These are phyloP conservation scores for Colletotrichum graminicola DNA, from an alignment of 2,329 filamentous ascomycete genomes.

Conservation along the genomic window DNA sequence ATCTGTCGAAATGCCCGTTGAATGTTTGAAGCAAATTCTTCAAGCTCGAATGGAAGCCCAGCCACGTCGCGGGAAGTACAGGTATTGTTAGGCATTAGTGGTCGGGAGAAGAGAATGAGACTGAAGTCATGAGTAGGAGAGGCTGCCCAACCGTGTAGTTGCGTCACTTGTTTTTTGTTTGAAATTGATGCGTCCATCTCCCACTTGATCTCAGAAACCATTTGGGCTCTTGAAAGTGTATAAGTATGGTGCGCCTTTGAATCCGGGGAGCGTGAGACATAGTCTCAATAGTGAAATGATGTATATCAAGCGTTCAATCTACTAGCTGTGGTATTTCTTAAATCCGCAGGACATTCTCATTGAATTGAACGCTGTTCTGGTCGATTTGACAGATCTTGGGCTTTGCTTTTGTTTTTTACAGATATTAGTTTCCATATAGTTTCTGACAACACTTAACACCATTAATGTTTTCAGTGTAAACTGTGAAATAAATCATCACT, in stretches of 20 bases:
- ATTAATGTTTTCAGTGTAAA: rapidly evolving
- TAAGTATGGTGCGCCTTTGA: neutral
- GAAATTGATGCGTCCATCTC: neutral
- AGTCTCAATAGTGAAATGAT: neutral
- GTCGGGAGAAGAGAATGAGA: neutral
- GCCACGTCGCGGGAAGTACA: neutral
- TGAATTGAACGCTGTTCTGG: rapidly evolving
- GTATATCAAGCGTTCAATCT: neutral
- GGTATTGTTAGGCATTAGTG: neutral
- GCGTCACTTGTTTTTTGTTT: neutral
- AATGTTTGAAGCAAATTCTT: neutral
- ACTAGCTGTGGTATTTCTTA: too few relatives aligned
- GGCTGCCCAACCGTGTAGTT: too few relatives aligned
- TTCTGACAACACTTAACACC: neutral
- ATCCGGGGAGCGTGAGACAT: neutral
- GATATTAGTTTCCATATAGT: rapidly evolving
- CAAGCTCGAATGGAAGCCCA: neutral
- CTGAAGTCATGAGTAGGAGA: neutral
- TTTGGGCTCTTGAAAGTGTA: neutral
- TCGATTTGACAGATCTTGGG: neutral
- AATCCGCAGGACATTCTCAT: too few relatives aligned
- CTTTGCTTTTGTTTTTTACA: neutral
- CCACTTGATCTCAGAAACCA: neutral
- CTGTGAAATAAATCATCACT: rapidly evolving
- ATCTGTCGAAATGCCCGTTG: neutral